Evolutionary conservation across 2,329 filamentous ascomycete genomes (phyloP).

Genomic region (Paracoccidioides lutzii): DNA sequence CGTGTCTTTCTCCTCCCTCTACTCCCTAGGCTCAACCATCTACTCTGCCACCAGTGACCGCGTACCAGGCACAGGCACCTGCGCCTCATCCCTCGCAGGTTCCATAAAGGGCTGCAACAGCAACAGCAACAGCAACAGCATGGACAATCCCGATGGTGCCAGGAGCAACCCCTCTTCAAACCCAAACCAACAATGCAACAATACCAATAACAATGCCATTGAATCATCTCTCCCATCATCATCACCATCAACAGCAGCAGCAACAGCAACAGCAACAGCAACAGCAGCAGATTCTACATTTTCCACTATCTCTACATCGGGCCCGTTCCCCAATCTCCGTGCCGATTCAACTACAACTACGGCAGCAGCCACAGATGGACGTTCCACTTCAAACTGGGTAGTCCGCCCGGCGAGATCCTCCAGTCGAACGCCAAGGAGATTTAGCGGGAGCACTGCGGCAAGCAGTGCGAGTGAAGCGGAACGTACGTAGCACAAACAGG

Average conservation of each 20-base stretch:
- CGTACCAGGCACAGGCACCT: slow-evolving; percentile 14
- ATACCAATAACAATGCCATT: background rate
- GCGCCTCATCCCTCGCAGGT: slow-evolving; percentile 24
- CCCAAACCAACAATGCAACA: too few species aligned
- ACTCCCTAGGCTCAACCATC: slow-evolving; percentile 36
- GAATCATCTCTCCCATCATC: background rate
- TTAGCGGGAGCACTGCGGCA: slow-evolving; percentile 69
- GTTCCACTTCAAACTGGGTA: slow-evolving; percentile 13
- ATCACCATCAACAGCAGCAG: background rate
- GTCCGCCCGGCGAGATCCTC: slow-evolving; percentile 40
- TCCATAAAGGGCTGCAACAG: slow-evolving; percentile 13
- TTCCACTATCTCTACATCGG: background rate
- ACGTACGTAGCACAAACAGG: slow-evolving; percentile 20
- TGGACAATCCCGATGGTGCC: slow-evolving; percentile 9
- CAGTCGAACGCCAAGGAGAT: slow-evolving; percentile 58
- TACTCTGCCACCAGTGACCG: slow-evolving; percentile 14
- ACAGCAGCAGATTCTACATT: background rate
- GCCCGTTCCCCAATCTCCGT: background rate
- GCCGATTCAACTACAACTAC: slow-evolving; percentile 2
- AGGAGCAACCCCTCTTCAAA: background rate
- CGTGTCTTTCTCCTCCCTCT: slow-evolving; percentile 59
- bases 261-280: background rate
- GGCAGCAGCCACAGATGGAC: slow-evolving; percentile 9
- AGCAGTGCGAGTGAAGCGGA: slow-evolving; percentile 62
- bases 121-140: background rate